Percentiles rank a stretch among this genome's conserved stretches.
These are phyloP conservation scores for Phytophthora cactorum DNA, from an alignment of 352 stramenopile species.

Conservation along the genomic window DNA sequence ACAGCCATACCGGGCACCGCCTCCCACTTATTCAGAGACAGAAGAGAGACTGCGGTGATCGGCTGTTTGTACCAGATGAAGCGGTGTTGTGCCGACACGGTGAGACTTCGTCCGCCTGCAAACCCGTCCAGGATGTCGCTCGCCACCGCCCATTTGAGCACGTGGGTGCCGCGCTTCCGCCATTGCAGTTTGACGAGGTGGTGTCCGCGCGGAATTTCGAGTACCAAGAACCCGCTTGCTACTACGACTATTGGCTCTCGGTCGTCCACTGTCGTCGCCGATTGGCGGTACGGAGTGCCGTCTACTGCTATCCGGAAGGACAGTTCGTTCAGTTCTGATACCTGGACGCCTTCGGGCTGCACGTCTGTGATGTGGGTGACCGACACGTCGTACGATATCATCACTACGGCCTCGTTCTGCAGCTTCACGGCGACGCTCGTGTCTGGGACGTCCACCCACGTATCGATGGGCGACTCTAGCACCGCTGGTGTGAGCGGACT, in stretches of 20 bases:
- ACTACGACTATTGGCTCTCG: constrained; percentile 59
- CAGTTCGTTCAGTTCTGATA: constrained; percentile 54
- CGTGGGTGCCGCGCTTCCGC: constrained; percentile 60
- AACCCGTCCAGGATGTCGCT: constrained; percentile 75
- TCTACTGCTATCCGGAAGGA: constrained; percentile 70
- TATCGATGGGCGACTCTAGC: constrained; percentile 37
- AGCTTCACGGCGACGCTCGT: constrained; percentile 60
- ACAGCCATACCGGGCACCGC: constrained; percentile 60
- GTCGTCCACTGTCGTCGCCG: constrained; percentile 64
- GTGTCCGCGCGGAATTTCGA: constrained; percentile 54
- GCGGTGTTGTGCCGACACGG: constrained; percentile 71
- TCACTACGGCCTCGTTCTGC: constrained; percentile 58
- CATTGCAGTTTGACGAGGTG: constrained; percentile 73
- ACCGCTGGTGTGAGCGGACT: constrained; percentile 55
- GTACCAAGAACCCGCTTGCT: constrained; percentile 63
- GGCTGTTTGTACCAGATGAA: constrained; percentile 77
- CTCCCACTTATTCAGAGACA: constrained; percentile 64
- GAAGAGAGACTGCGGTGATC: constrained; percentile 41
- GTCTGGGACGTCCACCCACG: constrained; percentile 65
- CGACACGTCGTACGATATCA: constrained; percentile 76
- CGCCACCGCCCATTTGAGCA: constrained; percentile 64
- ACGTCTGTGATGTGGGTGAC: constrained; percentile 49
- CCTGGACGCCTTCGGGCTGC: constrained; percentile 14
- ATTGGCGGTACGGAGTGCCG: constrained; percentile 65
- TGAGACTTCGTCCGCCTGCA: constrained; percentile 59